Base-by-base conservation (phyloP, 257 asterid species). In the Capsicum baccatum region DNA sequence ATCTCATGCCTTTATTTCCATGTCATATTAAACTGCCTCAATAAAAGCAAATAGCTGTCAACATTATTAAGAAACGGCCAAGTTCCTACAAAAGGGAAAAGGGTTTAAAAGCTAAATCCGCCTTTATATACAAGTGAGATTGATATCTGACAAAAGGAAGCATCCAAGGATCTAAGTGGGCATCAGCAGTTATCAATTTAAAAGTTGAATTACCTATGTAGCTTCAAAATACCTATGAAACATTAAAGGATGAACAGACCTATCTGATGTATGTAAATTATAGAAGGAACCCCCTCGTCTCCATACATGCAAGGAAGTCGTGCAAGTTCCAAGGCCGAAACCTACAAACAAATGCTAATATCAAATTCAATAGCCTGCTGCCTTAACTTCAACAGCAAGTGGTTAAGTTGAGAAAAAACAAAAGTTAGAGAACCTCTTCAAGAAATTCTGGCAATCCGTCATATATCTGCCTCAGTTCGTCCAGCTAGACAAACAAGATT, bases 391-490 rank as follows among this genome's bases (percentile, higher is more conserved):
- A 16, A 47, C 62, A 64, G 52, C 9, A 60, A 33, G 64, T 54
- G 82, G 64, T 54, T 78, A 13, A 33, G 13, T 78, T 15, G 64
- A 54, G 44, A 59, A 88, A 86, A 85, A 88, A 62, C 80, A 83
- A 71, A 85, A 85, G 82, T 58, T 81, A 79, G 67, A 85, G 86
- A 68, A 97, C 98, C 98, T 97, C 98, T 89, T 95, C 98, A 87
- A 97, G 91, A 89, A 97, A 93, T 85, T 91, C 98, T 26, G 99
- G 98, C 92, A 97, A 87, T 88, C 95, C 98, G 90, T 97, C 98
- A 6, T 95, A 97, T 88, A 97, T 94, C 89, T 97, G 98, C 90
- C 98, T 94, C 89, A 97, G 94, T 89, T 97, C 99, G 81, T 97
- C 99, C 91, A 97, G 89, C 99, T 97, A 91, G 91, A 96, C 79